phyloP scores from a whole-genome alignment of 1,284 basidiomycete species.

The Pseudozyma pruni region DNA sequence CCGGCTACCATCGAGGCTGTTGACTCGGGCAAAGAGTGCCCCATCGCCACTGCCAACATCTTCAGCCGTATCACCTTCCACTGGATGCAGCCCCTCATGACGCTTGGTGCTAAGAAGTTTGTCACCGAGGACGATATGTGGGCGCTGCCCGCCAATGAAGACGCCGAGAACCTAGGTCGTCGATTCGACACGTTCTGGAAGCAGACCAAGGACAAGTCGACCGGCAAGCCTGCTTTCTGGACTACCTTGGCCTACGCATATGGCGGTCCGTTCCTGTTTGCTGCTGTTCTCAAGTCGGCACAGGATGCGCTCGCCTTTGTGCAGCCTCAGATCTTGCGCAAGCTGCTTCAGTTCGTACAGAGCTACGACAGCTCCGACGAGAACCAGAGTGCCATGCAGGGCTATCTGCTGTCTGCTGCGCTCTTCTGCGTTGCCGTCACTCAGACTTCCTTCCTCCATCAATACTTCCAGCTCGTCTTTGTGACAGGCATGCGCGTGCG shows the following conservation, averaged over 20 bases:
- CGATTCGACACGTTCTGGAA: constrained; percentile 76
- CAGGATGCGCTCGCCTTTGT: constrained; percentile 72
- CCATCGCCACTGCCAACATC: constrained; percentile 72
- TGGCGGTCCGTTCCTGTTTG: constrained; percentile 73
- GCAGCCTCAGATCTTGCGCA: constrained; percentile 87
- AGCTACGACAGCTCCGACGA: constrained; percentile 28
- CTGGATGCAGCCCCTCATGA: constrained; percentile 81
- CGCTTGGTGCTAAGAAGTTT: constrained; percentile 77
- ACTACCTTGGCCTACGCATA: constrained; percentile 72
- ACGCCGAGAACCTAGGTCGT: constrained; percentile 74
- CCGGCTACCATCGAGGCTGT: constrained; percentile 72
- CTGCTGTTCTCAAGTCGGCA: constrained; percentile 54
- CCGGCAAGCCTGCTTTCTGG: constrained; percentile 74
- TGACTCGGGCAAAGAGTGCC: constrained; percentile 72
- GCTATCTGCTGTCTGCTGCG: constrained; percentile 61
- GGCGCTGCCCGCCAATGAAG: constrained; percentile 74
- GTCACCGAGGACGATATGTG: constrained; percentile 84
- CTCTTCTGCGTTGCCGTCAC: constrained; percentile 78
- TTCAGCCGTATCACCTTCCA: constrained; percentile 73
- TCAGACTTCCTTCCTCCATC: constrained; percentile 78
- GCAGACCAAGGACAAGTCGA: constrained; percentile 77
- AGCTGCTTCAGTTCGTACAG: constrained; percentile 78
- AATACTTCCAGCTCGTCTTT: constrained; percentile 77
- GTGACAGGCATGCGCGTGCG: constrained; percentile 76
- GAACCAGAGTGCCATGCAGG: constrained; percentile 47